Base-by-base conservation (phyloP, 768 basidiomycete genomes). In the Arthromyces matolae region DNA sequence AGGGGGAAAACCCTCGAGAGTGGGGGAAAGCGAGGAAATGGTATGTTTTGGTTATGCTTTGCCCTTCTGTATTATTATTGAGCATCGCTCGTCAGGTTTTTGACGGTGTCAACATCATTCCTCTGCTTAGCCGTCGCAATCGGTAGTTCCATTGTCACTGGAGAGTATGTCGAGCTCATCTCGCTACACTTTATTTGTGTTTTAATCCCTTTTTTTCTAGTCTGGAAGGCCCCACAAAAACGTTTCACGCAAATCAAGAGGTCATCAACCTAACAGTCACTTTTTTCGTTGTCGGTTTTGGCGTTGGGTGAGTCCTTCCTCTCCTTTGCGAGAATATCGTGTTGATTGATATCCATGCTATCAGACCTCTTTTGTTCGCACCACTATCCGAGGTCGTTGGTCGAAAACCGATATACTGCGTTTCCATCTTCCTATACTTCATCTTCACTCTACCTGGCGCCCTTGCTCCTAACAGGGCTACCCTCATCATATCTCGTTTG, bases 391-490 rank as follows among this genome's bases (percentile, higher is more conserved):
- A 73, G 47, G 62, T 72, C 18, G 56, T 68, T 16, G 71, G 72
- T 2, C 60, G 72, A 19, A 62, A 55, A 23, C 68, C 67, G 5
- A 63, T 71, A 6, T 73, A 72, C 50, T 56, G 53, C 36, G 54
- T 67, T 45, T 69, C 65, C 51, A 65, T 72, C 37, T 67, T 71
- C 55, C 56, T 74, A 31, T 72, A 63, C 54, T 69, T 71, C 48
- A 63, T 79, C 40, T 76, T 76, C 63, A 75, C 72, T 16, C 66
- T 80, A 14, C 76, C 72, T 6, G 63, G 68, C 35, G 71, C 73
- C 0, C 64, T 79, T 10, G 20, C 63, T 75, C n/a, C 69, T 70
- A 59, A 56, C 77, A 28, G 52, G 44, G 48, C 31, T 50, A 54
- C 25, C 71, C 3, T 71, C 65, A 33, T 70, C 69, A 6, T 75